Conservation (phyloP, 208 protist genomes). For the Plasmodiophora brassicae region DNA sequence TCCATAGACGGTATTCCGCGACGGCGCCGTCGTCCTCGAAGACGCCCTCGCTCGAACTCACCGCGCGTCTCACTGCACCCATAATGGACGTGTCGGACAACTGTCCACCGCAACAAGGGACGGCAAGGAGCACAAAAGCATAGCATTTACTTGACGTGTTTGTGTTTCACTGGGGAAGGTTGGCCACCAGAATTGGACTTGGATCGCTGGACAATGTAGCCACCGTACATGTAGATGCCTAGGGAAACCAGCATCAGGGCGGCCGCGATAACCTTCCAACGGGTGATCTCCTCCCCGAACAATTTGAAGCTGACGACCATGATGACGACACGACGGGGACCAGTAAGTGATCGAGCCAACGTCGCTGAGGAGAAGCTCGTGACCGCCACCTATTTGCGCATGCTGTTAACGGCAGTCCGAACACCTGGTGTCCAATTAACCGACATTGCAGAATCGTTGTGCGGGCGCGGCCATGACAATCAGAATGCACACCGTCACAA, state of each 20-base stretch:
- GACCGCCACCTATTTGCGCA: no score
- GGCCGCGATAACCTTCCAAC: background rate
- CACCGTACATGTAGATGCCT: background rate
- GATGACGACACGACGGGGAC: background rate
- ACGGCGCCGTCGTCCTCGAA: background rate
- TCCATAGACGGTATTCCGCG: background rate
- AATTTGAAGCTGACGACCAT: background rate
- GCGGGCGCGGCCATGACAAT: no score
- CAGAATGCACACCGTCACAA: no score
- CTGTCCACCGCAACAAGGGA: no score
- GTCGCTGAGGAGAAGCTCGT: background rate
- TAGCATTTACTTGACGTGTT: no score
- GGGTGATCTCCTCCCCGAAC: background rate
- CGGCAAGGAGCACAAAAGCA: no score
- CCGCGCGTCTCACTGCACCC: no score
- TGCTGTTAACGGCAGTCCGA: no score
- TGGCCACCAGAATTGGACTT: background rate
- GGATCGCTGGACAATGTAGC: background rate
- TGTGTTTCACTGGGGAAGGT: no score
- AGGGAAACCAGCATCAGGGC: background rate
- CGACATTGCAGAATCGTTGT: no score
- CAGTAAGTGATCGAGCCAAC: background rate
- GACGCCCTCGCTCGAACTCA: background rate
- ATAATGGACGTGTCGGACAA: no score
- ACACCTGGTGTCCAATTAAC: no score